Conservation (phyloP, 352 stramenopile species). For the Globisporangium perplexum region DNA sequence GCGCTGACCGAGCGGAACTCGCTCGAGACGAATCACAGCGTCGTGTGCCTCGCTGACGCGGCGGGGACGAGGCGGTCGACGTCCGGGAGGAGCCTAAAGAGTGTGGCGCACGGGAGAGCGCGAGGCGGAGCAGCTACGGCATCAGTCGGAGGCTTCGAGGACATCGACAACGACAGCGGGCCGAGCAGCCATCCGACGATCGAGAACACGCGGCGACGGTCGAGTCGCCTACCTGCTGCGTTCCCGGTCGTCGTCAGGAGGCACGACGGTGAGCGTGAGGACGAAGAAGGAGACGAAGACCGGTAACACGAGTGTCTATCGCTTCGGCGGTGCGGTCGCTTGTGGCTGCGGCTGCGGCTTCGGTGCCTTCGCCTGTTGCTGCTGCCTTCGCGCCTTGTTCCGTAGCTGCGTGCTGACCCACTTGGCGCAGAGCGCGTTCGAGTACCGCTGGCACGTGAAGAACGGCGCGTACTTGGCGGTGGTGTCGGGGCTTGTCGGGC, state of each 20-base stretch:
- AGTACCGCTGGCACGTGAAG: constrained; percentile 60
- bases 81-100: background rate
- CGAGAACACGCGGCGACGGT: constrained; percentile 3
- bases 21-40: constrained; percentile 26
- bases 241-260: background rate
- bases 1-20: constrained; percentile 38
- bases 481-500: background rate
- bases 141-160: constrained; percentile 5
- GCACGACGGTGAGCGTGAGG: background rate
- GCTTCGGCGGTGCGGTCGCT: background rate
- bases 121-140: background rate
- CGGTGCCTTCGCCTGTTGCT: background rate
- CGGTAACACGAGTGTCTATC: background rate
- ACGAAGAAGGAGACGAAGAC: constrained; percentile 2
- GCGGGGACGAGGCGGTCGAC: background rate
- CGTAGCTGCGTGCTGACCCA: constrained; percentile 41
- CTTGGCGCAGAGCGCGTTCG: constrained; percentile 52
- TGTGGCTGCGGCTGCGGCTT: constrained; percentile 1
- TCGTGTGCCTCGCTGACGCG: constrained; percentile 11
- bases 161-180: constrained; percentile 4
- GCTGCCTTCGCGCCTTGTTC: background rate
- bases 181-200: constrained; percentile 6
- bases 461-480: constrained; percentile 29
- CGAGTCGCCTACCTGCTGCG: constrained; percentile 1
- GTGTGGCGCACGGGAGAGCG: background rate